phyloP scores from a whole-genome alignment of 164 flowering plant genomes.

The Euptelea pleiosperma region DNA sequence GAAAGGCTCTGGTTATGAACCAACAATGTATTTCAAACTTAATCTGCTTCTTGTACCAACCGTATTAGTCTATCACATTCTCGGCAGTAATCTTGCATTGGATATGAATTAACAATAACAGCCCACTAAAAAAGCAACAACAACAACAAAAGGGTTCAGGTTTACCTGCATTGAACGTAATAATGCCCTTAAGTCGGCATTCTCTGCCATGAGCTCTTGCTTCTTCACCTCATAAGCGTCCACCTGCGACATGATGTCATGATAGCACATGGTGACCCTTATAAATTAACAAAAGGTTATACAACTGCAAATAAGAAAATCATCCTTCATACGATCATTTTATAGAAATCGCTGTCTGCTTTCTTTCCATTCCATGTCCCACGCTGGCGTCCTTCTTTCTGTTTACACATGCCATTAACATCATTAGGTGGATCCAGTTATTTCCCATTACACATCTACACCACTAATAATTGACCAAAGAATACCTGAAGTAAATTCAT shows the following conservation, averaged over 20 bases:
- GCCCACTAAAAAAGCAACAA: background rate
- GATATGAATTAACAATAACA: no score
- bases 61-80: background rate
- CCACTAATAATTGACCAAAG: background rate
- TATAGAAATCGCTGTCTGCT: constrained; percentile 87
- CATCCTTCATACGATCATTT: constrained; percentile 74
- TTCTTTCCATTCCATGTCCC: constrained; percentile 99
- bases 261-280: background rate
- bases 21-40: no score
- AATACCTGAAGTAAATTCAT: constrained; percentile 92
- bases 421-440: background rate
- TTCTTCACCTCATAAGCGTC: constrained; percentile 92
- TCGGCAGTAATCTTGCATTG: background rate
- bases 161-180: constrained; percentile 92
- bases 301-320: constrained; percentile 1
- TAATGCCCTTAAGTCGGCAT: constrained; percentile 82
- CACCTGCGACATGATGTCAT: constrained; percentile 40
- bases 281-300: background rate
- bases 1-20: no score
- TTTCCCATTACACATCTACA: background rate
- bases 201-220: constrained; percentile 90
- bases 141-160: background rate
- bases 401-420: constrained; percentile 21
- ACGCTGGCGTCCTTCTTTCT: constrained; percentile 99
- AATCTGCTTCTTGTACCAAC: no score